These are phyloP conservation scores for Fusarium sp. DNA, from an alignment of 2,329 filamentous ascomycete genomes.

Conservation along the genomic window DNA sequence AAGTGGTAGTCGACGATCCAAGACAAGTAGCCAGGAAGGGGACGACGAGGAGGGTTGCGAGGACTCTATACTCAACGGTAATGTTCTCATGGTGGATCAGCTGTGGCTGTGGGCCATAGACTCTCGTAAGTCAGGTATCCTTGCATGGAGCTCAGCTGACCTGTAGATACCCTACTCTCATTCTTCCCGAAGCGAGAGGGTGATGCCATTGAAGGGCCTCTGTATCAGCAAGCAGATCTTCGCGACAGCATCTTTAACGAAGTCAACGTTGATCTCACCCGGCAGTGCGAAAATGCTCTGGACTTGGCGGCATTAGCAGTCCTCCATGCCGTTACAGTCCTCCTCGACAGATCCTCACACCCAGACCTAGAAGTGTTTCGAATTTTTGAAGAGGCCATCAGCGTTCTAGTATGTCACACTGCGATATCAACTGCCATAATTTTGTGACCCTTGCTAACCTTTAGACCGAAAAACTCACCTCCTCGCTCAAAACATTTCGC, in stretches of 20 bases:
- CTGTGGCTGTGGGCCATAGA: conserved; percentile 70
- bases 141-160: neutral
- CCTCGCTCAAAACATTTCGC: conserved; percentile 69
- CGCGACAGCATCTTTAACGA: conserved; percentile 73
- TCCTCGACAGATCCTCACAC: conserved; percentile 68
- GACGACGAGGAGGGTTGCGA: conserved; percentile 42
- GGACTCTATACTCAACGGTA: conserved; percentile 60
- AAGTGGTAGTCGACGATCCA: conserved; percentile 41
- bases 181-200: conserved; percentile 67
- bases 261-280: conserved; percentile 70
- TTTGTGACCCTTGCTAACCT: neutral
- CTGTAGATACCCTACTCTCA: conserved; percentile 58
- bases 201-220: conserved; percentile 61
- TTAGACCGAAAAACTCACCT: conserved; percentile 70
- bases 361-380: conserved; percentile 70
- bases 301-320: conserved; percentile 71
- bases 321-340: conserved; percentile 68
- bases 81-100: conserved; percentile 74
- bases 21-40: conserved; percentile 42
- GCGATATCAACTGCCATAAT: neutral
- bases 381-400: conserved; percentile 73
- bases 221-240: conserved; percentile 69
- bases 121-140: conserved; percentile 51
- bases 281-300: conserved; percentile 68
- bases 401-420: conserved; percentile 59